phyloP scores from a whole-genome alignment of 768 basidiomycete species.

The Naematelia aurantialba region DNA sequence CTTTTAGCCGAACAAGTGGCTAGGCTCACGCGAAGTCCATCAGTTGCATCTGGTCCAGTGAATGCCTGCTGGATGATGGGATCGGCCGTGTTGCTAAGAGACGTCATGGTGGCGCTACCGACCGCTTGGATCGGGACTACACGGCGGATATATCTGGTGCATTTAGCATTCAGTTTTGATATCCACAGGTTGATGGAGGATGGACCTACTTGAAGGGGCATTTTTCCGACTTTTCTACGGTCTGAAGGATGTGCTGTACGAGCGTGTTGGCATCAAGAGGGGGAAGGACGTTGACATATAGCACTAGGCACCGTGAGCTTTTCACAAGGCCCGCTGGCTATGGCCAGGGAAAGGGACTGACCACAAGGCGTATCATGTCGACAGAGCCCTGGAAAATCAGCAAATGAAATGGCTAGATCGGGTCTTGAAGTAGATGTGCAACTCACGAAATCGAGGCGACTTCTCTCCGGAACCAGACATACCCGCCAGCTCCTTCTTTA shows the following conservation, averaged over 20 bases:
- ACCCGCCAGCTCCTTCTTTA: constrained; percentile 33
- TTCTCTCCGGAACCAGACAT: constrained; percentile 24
- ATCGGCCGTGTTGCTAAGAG: constrained; percentile 16
- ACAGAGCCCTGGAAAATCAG: constrained; percentile 27
- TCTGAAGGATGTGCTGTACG: constrained; percentile 30
- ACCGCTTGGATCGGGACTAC: constrained; percentile 31
- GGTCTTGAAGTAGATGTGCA: background rate
- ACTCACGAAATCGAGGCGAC: constrained; percentile 36
- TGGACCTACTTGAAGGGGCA: constrained; percentile 28
- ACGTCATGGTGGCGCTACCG: constrained; percentile 23
- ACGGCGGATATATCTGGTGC: constrained; percentile 23
- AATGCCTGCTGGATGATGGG: constrained; percentile 20
- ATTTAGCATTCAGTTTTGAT: background rate
- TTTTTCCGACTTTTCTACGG: constrained; percentile 27
- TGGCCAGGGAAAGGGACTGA: constrained; percentile 11
- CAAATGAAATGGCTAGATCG: background rate
- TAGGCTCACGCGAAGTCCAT: constrained; percentile 29
- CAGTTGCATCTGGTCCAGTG: constrained; percentile 14
- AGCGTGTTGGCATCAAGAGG: constrained; percentile 30
- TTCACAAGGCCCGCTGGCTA: background rate
- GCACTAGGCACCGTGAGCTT: constrained; percentile 19
- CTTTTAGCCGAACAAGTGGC: background rate
- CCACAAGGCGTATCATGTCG: constrained; percentile 35
- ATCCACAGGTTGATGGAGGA: background rate
- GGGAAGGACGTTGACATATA: constrained; percentile 34